A percentile compares a stretch with the other conserved stretches of the same genome.
Conservation (phyloP, 2,329 filamentous ascomycete species). For the Ophiostoma tasmaniense region DNA sequence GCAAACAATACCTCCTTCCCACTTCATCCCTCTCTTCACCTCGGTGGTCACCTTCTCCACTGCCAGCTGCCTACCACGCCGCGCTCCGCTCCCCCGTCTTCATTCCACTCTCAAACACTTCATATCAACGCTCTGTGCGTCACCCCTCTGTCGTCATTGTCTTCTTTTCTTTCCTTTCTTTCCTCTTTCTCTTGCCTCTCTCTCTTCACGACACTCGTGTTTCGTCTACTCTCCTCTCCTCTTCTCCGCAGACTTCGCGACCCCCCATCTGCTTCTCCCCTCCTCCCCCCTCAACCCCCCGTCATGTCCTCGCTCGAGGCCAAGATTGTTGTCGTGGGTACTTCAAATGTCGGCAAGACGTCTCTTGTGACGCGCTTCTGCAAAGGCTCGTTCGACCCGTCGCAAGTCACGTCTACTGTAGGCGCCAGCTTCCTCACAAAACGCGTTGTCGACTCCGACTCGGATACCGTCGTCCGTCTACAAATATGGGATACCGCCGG, state of each 20-base stretch:
- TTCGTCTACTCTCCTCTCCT: neutral
- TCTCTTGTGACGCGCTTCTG: conserved; percentile 69
- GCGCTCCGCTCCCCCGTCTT: conserved; percentile 6
- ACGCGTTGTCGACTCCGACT: conserved; percentile 72
- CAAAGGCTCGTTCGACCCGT: conserved; percentile 60
- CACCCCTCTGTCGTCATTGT: conserved; percentile 1
- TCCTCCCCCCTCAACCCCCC: neutral
- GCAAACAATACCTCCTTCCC: neutral
- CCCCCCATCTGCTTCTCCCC: neutral
- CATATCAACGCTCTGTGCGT: neutral
- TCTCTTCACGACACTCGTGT: neutral
- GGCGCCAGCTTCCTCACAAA: conserved; percentile 75
- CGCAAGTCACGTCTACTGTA: conserved; percentile 60
- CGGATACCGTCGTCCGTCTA: conserved; percentile 76
- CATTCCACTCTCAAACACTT: conserved; percentile 11
- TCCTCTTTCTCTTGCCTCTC: neutral
- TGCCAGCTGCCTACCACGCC: conserved; percentile 1
- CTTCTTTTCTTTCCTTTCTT: conserved; percentile 3
- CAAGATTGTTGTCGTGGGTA: conserved; percentile 73
- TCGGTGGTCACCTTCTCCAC: conserved; percentile 10
- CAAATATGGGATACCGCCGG: conserved; percentile 89
- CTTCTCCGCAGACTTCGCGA: neutral
- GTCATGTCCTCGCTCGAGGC: conserved; percentile 60
- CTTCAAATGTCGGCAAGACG: conserved; percentile 73
- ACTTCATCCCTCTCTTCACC: neutral